Evolutionary conservation across 2,329 filamentous ascomycete species (phyloP), one percentile per base, ranked within the genome.

Genomic region (Penicillium sp.): DNA sequence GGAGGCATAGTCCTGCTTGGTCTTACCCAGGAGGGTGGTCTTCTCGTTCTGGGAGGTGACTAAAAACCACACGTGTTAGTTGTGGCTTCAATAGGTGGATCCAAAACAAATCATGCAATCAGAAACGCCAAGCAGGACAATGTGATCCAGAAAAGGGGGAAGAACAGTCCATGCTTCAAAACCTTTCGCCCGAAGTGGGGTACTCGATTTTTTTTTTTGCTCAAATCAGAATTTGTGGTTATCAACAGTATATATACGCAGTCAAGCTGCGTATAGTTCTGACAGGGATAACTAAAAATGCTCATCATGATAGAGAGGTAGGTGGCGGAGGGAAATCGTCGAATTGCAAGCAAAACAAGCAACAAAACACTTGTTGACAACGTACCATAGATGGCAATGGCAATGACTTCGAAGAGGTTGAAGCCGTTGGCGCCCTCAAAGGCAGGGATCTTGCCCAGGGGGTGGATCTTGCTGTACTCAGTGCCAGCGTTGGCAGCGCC

Each of bases 31-130:
- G 60, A 98, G 89, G 62, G 89, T 94, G 65, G 93, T 98, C 86
- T 97, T 97, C 85, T 97, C 93, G 74, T 98, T 98, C 79, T 98
- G 93, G 64, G 93, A 97, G 66, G 93, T 89, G 71, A 98, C 93
- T 97, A 50, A 44, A 49, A 41, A 40, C 41, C 50, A 50, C 51
- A 48, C 42, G 28, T 18, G 58, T 67, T 58, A 66, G 63, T 55
- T 27, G 38, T 50, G 47, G 45, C 47, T 39, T 43, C 46, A 29
- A 47, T 32, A 49, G 16, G 14, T 43, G 37, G 37, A 42, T 48
- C 29, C 44, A 49, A 29, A 32, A 28, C 13, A 20, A 37, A 45
- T 52, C 28, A 36, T 53, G 46, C 49, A 51, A 56, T 55, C 16
- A 45, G 46, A 42, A 42, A 37, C 36, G 46, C 37, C 46, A 46